Percentiles rank a stretch among this genome's conserved stretches.
phyloP scores from a whole-genome alignment of 78 protist genomes.

The Dictyostelium firmibasis region DNA sequence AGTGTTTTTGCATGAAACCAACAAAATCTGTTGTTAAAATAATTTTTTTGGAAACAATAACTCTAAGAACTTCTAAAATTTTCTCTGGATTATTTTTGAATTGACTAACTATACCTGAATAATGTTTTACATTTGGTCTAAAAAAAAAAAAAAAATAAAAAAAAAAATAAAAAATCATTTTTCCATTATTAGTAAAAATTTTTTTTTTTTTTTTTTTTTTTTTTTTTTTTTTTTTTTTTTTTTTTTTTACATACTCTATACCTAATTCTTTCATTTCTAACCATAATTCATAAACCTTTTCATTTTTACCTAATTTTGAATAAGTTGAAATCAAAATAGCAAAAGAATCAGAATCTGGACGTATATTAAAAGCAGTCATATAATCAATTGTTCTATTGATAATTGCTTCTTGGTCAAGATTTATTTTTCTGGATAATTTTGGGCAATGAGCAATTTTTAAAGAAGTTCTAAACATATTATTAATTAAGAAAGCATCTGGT shows the following conservation, averaged over 20 bases:
- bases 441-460: not conserved
- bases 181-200: too few species aligned
- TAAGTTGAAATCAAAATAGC: conserved; percentile 35
- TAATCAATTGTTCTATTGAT: conserved; percentile 13
- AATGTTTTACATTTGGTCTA: conserved; percentile 46
- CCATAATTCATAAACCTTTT: conserved; percentile 59
- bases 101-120: conserved; percentile 42
- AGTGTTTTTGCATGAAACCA: not conserved
- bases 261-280: conserved; percentile 54
- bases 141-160: not conserved
- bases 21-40: conserved; percentile 42
- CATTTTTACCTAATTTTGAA: not conserved
- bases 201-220: not conserved
- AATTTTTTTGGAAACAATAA: conserved; percentile 13
- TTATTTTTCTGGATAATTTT: not conserved
- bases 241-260: conserved; percentile 30
- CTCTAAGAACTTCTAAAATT: conserved; percentile 15
- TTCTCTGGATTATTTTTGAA: not conserved
- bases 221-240: not conserved
- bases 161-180: not conserved
- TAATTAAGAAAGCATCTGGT: conserved; percentile 55
- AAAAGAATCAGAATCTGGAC: conserved; percentile 43
- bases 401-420: not conserved
- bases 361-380: conserved; percentile 18
- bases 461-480: conserved; percentile 20